These are phyloP conservation scores for Ophiostoma quercus DNA, from an alignment of 2,329 filamentous ascomycete species.

Conservation along the genomic window DNA sequence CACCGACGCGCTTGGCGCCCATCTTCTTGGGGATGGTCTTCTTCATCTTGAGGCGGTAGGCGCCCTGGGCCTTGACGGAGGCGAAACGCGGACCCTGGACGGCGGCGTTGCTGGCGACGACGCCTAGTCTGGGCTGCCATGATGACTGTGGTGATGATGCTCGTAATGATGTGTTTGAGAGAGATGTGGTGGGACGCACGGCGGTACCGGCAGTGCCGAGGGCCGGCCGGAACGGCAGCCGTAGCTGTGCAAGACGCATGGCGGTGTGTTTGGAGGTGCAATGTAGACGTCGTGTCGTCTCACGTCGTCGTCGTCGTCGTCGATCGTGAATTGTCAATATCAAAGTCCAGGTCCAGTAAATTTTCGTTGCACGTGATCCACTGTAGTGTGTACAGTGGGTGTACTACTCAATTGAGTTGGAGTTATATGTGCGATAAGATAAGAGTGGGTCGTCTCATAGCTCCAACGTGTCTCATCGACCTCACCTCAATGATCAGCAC, in stretches of 20 bases:
- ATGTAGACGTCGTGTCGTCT: background rate
- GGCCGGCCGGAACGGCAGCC: conserved; percentile 44
- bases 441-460: background rate
- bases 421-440: background rate
- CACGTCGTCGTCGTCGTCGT: background rate
- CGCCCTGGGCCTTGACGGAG: conserved; percentile 60
- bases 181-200: conserved; percentile 6
- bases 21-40: conserved; percentile 70
- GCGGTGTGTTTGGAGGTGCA: conserved; percentile 5
- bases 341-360: conserved; percentile 12
- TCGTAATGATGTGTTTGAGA: background rate
- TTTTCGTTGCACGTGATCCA: conserved; percentile 17
- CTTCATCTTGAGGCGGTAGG: conserved; percentile 60
- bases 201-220: conserved; percentile 21
- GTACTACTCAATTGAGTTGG: too few relatives aligned
- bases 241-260: conserved; percentile 46
- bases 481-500: background rate
- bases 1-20: conserved; percentile 88
- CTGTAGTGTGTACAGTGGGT: background rate
- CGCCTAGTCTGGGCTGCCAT: conserved; percentile 33
- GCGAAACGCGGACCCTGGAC: conserved; percentile 51
- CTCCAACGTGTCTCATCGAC: conserved; percentile 15
- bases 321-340: background rate
- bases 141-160: conserved; percentile 15
- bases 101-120: conserved; percentile 29